Conservation (phyloP, 1,139 yeast genomes). For the Hansenula anomala region DNA sequence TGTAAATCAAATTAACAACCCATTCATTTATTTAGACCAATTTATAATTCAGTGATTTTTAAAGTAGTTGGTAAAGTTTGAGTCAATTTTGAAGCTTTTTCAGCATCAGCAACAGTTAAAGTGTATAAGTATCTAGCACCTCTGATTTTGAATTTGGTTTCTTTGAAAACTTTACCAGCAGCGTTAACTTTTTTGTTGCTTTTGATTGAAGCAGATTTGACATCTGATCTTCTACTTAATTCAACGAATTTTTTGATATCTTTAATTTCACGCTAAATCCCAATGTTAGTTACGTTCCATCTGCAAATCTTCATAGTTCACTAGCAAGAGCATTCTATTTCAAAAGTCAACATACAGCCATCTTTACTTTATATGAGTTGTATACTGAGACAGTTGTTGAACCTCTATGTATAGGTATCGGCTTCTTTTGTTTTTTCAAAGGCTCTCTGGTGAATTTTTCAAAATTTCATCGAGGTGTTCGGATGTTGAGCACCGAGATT, state of each 20-base stretch:
- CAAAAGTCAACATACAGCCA: constrained; percentile 8
- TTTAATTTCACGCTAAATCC: constrained; percentile 56
- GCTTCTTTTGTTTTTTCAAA: neutral
- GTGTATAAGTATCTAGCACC: constrained; percentile 95
- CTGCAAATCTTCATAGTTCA: too few species aligned
- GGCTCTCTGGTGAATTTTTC: too few species aligned
- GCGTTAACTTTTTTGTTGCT: constrained; percentile 82
- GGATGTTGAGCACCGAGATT: constrained; percentile 6
- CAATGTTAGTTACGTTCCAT: neutral
- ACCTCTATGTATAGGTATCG: neutral
- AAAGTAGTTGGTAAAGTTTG: constrained; percentile 98
- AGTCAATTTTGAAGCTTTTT: constrained; percentile 96
- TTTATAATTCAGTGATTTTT: constrained; percentile 66
- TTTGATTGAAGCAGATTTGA: constrained; percentile 87
- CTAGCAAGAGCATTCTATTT: too few species aligned
- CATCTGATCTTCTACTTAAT: constrained; percentile 97
- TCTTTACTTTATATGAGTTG: constrained; percentile 1
- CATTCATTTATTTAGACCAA: constrained; percentile 3
- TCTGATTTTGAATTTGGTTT: constrained; percentile 99
- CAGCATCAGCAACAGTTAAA: constrained; percentile 91
- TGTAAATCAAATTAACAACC: constrained; percentile 1
- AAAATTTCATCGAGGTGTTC: constrained; percentile 7
- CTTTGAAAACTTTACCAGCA: constrained; percentile 82
- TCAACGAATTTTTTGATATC: constrained; percentile 98
- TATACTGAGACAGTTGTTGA: neutral